phyloP scores from a whole-genome alignment of 2,329 filamentous ascomycete species.

The Erysiphe pulchra region DNA sequence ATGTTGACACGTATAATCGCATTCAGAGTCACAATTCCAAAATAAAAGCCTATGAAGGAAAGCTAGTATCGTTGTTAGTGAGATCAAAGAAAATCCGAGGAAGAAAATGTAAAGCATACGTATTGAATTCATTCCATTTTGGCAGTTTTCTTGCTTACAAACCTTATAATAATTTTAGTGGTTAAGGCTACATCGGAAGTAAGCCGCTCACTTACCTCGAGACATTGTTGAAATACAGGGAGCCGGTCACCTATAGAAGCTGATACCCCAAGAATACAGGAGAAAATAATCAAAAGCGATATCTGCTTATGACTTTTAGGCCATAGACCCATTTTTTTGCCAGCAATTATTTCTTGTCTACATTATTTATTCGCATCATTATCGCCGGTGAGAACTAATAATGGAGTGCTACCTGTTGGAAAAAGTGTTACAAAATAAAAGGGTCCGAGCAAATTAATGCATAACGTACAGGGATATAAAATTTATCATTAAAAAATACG shows the following conservation, averaged over 20 bases:
- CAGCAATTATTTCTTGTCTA: too few relatives aligned
- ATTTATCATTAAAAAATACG: too few relatives aligned
- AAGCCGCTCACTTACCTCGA: constrained; percentile 30
- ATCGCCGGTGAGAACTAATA: too few relatives aligned
- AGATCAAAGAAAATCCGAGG: constrained; percentile 1
- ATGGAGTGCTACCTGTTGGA: too few relatives aligned
- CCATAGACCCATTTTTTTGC: neutral
- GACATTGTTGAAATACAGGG: constrained; percentile 68
- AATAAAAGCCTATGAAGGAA: constrained; percentile 64
- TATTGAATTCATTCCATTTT: constrained; percentile 23
- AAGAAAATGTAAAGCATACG: constrained; percentile 4
- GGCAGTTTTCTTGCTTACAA: constrained; percentile 61
- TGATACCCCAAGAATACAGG: constrained; percentile 19
- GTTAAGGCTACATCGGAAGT: neutral
- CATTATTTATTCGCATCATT: too few relatives aligned
- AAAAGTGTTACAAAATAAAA: too few relatives aligned
- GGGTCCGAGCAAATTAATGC: too few relatives aligned
- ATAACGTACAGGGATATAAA: too few relatives aligned
- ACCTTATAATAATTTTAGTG: constrained; percentile 24
- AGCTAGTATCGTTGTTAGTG: constrained; percentile 23
- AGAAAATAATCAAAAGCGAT: constrained; percentile 2
- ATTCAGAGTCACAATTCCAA: constrained; percentile 83
- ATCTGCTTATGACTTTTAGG: neutral
- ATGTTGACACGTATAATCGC: constrained; percentile 95
- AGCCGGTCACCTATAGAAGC: constrained; percentile 68